Evolutionary conservation across 2,329 filamentous ascomycete species (phyloP).

Genomic region (Fusarium sp.): DNA sequence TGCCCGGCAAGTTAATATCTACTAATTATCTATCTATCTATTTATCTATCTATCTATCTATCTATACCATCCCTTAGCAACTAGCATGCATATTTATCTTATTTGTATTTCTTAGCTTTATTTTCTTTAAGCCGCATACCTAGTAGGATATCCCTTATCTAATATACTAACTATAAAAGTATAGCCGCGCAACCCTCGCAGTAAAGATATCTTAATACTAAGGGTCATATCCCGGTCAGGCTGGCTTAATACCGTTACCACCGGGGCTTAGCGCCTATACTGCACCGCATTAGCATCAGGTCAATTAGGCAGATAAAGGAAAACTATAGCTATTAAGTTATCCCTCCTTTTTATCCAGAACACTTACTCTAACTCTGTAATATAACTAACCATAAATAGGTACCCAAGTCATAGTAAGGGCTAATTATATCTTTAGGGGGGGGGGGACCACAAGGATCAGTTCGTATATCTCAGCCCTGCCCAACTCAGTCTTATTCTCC

Average conservation of each 20-base stretch:
- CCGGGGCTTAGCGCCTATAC: constrained; percentile 32
- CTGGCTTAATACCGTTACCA: constrained; percentile 33
- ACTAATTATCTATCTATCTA: too few relatives aligned
- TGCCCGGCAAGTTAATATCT: constrained; percentile 2
- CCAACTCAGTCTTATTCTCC: not conserved
- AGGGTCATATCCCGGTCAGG: constrained; percentile 13
- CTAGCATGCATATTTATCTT: not conserved
- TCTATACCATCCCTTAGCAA: not conserved
- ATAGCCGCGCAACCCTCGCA: not conserved
- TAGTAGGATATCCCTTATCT: not conserved
- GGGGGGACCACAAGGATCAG: not conserved
- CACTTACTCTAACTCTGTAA: too few relatives aligned
- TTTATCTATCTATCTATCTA: too few relatives aligned
- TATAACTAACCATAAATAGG: too few relatives aligned
- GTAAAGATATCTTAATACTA: not conserved
- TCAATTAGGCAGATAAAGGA: constrained; percentile 31
- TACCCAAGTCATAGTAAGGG: too few relatives aligned
- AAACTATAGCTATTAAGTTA: constrained; percentile 12
- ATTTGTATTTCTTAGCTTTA: too few relatives aligned
- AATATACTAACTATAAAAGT: not conserved
- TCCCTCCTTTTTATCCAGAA: constrained; percentile 1
- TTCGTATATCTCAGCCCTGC: constrained; percentile 20
- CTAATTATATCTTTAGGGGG: too few relatives aligned
- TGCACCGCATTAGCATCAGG: constrained; percentile 36
- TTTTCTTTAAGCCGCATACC: not conserved